These are phyloP conservation scores for Lactarius psammicola DNA, from an alignment of 768 basidiomycete species.

Conservation along the genomic window DNA sequence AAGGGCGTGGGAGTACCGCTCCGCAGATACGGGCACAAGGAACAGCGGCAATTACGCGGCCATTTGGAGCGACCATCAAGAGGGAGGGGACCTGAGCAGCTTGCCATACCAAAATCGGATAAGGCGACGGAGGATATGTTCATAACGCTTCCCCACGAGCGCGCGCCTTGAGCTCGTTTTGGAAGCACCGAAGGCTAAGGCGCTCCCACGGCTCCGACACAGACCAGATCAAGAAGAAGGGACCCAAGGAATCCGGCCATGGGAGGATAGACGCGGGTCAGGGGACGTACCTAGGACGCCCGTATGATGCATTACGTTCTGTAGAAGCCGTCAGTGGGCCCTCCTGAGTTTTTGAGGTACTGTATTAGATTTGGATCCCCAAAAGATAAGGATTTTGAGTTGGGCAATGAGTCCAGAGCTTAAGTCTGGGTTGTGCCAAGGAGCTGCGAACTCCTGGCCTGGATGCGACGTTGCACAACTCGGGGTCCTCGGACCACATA, in stretches of 20 bases:
- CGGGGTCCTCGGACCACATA: neutral
- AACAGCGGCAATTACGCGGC: slow-evolving; percentile 14
- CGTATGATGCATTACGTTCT: slow-evolving; percentile 16
- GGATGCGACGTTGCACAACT: neutral
- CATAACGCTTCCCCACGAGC: neutral
- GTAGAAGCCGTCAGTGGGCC: neutral
- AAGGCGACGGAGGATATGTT: neutral
- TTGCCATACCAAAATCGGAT: neutral
- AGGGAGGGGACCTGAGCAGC: slow-evolving; percentile 1
- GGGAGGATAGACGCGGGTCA: slow-evolving; percentile 2
- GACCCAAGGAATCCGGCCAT: neutral
- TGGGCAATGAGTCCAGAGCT: neutral
- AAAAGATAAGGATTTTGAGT: neutral
- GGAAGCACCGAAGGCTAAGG: neutral
- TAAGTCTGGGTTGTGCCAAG: neutral
- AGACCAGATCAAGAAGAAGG: slow-evolving; percentile 17
- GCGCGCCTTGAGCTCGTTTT: slow-evolving; percentile 11
- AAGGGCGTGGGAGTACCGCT: neutral
- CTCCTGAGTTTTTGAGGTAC: slow-evolving; percentile 2
- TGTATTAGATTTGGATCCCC: neutral
- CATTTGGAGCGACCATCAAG: neutral
- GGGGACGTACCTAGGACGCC: slow-evolving; percentile 15
- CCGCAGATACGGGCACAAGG: slow-evolving; percentile 7
- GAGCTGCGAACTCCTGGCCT: neutral
- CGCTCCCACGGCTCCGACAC: neutral